These are phyloP conservation scores for Ciborinia camelliae DNA, from an alignment of 2,329 filamentous ascomycete species.

Conservation along the genomic window DNA sequence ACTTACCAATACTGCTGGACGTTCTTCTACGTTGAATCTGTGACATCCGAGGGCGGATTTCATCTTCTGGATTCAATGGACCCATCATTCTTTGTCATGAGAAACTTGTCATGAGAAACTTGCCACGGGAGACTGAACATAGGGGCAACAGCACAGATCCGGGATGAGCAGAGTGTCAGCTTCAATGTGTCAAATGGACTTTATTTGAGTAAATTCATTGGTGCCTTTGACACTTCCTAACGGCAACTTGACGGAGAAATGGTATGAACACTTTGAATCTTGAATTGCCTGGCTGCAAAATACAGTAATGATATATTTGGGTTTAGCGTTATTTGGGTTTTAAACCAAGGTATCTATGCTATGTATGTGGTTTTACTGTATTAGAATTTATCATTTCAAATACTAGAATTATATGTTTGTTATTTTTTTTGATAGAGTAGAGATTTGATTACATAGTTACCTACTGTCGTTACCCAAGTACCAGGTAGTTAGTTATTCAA, in stretches of 20 bases:
- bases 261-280: neutral
- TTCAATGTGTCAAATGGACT: neutral
- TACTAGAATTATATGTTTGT: too few species aligned
- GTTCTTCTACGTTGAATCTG: neutral
- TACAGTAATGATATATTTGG: too few species aligned
- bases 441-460: too few species aligned
- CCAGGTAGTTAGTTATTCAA: too few species aligned
- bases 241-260: neutral
- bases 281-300: neutral
- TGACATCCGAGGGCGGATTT: neutral
- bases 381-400: too few species aligned
- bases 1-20: neutral
- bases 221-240: conserved; percentile 9
- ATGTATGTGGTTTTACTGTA: too few species aligned
- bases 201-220: neutral
- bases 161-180: neutral
- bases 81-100: neutral
- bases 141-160: neutral
- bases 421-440: too few species aligned
- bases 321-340: too few species aligned
- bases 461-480: too few species aligned
- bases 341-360: too few species aligned
- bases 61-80: neutral
- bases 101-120: neutral
- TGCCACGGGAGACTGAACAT: neutral